Base-by-base conservation (phyloP, 2,329 filamentous ascomycete genomes). In the Penicillium sclerotigenum region DNA sequence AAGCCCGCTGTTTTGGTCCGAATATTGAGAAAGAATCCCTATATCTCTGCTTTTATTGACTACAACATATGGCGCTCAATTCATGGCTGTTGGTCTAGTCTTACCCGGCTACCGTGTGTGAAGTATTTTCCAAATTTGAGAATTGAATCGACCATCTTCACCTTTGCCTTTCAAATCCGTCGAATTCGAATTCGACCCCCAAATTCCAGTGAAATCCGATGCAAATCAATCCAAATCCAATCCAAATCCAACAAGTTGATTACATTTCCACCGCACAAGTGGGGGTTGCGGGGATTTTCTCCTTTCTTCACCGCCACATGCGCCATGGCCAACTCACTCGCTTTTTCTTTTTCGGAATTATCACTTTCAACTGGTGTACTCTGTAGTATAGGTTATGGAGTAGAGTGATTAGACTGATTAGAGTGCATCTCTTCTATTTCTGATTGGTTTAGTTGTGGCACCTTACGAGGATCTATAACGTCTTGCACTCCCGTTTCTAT, bases 281-380 rank as follows among this genome's bases (percentile, higher is more conserved):
- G 62, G 63, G 62, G 59, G 56, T 61, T 57, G 54, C 54, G 58
- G 63, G 62, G 62, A 56, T 52, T 58, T 52, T 52, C 59, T 62
- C 16, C 26, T 29, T 28, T 48, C 61, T 59, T 63, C 64, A 66
- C 64, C 64, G 64, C 64, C 64, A 66, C 63, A 66, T 66, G 64
- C 61, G 62, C 41, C 51, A 36, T 59, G 46, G 63, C 59, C 64
- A 66, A 64, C 64, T 66, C 64, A 64, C 52, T 59, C 47, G 34
- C 55, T 58, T 63, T 61, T 43, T 58, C 59, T n/a, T 41, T 65
- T 62, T 37, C 43, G 58, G 59, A 22, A 24, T 37, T 18, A 3
- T 18, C n/a, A 37, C 34, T 18, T 9, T 29, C 9, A n/a, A n/a
- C n/a, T n/a, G n/a, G n/a, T n/a, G n/a, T 37, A 18, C n/a, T 37